Evolutionary conservation across 805 yeast genomes (phyloP), one percentile per base, ranked within the genome.

Genomic region (Zygosaccharomyces kombuchaensis): DNA sequence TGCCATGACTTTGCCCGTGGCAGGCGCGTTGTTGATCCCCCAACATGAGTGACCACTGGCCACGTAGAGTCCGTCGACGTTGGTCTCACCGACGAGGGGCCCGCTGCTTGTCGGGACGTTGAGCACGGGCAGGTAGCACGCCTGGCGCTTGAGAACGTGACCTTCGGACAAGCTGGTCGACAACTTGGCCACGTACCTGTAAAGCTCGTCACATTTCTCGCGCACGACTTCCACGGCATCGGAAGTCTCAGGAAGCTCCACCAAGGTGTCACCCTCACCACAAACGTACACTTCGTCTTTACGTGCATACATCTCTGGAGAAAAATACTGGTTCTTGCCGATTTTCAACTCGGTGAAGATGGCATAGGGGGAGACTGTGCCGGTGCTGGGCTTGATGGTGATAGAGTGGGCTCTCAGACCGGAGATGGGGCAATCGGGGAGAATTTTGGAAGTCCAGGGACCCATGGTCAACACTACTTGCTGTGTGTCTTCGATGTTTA

Each of bases 11-110:
- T 87, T 81, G n/a, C 99, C 99, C 0, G 97, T 90, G 3, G 86
- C 97, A 1, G 97, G 97, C 0, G 96, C 96, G 66, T 93, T 91
- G 69, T 91, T 93, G 52, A 91, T 93, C 17, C 99, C 99, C 99
- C 99, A 91, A 68, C 98, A 93, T 12, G 96, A 85, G 66, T 91
- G 99, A 0, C 98, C 99, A 12, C 91, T 79, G 2, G 96, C 96
- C 45, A 91, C 65, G 56, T 71, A 85, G 50, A 91, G 70, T 49
- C 82, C 81, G 17, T 77, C 79, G 6, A 90, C 95, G 58, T 89
- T 89, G 0, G 98, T 91, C 57, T 87, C 91, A 37, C 99, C 99
- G 55, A 91, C 82, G 44, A 93, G 71, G 0, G 99, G 99, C 5
- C 99, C 99, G 1, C 91, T 80, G 32, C 87, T 79, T 4, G 95